Conservation (phyloP, 768 basidiomycete genomes). For the Suillus lakei region DNA sequence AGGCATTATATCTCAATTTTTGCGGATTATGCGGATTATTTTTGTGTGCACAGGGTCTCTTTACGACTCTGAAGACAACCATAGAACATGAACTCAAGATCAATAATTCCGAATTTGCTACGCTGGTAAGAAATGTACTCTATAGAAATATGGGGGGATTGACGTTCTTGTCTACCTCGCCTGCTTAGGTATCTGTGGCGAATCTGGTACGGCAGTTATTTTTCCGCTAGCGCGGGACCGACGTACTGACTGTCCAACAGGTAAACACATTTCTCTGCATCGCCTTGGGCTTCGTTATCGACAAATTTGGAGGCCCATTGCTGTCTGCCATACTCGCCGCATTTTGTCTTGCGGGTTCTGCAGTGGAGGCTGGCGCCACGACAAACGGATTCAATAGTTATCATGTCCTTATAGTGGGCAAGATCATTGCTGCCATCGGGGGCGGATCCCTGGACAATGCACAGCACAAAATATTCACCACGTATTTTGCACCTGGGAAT, state of each 20-base stretch:
- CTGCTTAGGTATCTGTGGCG: slow-evolving; percentile 38
- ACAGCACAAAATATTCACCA: slow-evolving; percentile 48
- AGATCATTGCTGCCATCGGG: slow-evolving; percentile 45
- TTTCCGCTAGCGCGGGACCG: background rate
- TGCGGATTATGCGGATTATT: background rate
- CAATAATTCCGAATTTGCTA: slow-evolving; percentile 50
- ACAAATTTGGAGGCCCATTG: slow-evolving; percentile 44
- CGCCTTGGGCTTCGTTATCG: slow-evolving; percentile 43
- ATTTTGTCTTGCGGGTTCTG: slow-evolving; percentile 42
- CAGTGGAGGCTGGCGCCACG: slow-evolving; percentile 43
- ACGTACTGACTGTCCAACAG: slow-evolving; percentile 18
- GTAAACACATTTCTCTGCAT: slow-evolving; percentile 50
- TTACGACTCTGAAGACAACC: slow-evolving; percentile 47
- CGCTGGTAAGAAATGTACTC: slow-evolving; percentile 32
- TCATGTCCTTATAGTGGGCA: slow-evolving; percentile 43
- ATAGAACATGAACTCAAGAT: slow-evolving; percentile 46
- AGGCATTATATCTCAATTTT: slow-evolving; percentile 15
- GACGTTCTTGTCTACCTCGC: background rate
- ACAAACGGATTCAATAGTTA: slow-evolving; percentile 46
- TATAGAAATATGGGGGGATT: background rate
- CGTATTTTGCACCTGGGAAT: slow-evolving; percentile 47
- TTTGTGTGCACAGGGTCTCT: slow-evolving; percentile 35
- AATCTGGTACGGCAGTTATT: slow-evolving; percentile 33
- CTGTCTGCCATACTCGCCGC: slow-evolving; percentile 42
- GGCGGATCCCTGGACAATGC: slow-evolving; percentile 48